These are phyloP conservation scores for Arthrinium phaeospermum DNA, from an alignment of 2,329 filamentous ascomycete species.

Conservation along the genomic window DNA sequence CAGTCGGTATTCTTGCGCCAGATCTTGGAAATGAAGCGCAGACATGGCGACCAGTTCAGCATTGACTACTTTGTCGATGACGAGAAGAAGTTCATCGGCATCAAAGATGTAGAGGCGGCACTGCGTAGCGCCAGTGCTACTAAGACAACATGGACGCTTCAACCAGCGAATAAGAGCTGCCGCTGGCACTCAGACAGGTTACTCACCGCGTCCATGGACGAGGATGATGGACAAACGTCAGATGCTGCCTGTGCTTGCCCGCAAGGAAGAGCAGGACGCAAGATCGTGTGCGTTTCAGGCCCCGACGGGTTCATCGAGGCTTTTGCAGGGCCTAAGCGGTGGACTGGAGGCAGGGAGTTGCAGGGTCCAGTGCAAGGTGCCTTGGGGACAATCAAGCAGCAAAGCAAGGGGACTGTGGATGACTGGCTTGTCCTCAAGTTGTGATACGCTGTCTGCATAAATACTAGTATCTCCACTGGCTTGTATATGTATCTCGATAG, in stretches of 20 bases:
- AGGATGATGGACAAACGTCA: conserved; percentile 31
- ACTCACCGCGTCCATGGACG: conserved; percentile 32
- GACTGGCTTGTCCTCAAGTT: conserved; percentile 61
- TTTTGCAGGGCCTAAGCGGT: conserved; percentile 81
- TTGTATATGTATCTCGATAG: neutral
- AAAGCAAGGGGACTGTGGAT: conserved; percentile 38
- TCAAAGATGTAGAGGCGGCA: conserved; percentile 50
- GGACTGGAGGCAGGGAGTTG: conserved; percentile 72
- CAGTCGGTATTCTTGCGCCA: conserved; percentile 46
- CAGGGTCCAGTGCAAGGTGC: conserved; percentile 79
- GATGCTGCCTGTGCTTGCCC: conserved; percentile 31
- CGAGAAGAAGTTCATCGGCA: conserved; percentile 71
- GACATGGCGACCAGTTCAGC: conserved; percentile 60
- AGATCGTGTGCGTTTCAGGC: conserved; percentile 83
- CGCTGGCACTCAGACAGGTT: conserved; percentile 36
- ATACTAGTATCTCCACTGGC: neutral
- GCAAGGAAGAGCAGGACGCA: conserved; percentile 40
- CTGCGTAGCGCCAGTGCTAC: conserved; percentile 30
- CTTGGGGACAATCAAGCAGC: conserved; percentile 63
- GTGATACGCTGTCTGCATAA: conserved; percentile 33
- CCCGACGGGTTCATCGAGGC: conserved; percentile 87
- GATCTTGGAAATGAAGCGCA: conserved; percentile 65
- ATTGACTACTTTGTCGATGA: conserved; percentile 85
- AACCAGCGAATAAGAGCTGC: conserved; percentile 27
- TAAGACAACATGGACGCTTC: neutral